Conservation (phyloP, 2,329 filamentous ascomycete species). For the Aspergillus sergii region DNA sequence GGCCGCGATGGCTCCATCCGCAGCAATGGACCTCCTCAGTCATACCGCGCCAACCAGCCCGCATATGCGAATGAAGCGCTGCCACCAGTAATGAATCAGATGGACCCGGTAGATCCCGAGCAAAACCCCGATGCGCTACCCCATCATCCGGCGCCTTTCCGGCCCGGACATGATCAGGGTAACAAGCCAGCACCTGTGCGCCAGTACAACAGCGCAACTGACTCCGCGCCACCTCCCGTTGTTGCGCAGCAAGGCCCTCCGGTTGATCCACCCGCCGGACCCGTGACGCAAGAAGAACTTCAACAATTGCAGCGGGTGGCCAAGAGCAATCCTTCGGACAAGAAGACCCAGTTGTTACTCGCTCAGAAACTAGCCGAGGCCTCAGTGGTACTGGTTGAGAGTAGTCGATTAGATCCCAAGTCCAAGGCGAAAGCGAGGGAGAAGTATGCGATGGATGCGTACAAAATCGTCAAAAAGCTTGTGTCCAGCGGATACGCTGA, state of each 20-base stretch:
- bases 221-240: conserved; percentile 37
- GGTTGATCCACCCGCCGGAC: conserved; percentile 38
- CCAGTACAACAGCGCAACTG: conserved; percentile 49
- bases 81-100: conserved; percentile 13
- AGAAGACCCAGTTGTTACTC: conserved; percentile 69
- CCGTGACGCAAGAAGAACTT: conserved; percentile 77
- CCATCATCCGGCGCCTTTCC: conserved; percentile 57
- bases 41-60: conserved; percentile 25
- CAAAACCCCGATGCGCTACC: conserved; percentile 59
- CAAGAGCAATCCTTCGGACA: conserved; percentile 72
- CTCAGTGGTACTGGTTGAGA: conserved; percentile 74
- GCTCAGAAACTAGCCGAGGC: conserved; percentile 88
- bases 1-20: conserved; percentile 16
- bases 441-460: conserved; percentile 79
- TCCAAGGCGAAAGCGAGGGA: conserved; percentile 69
- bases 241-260: conserved; percentile 25
- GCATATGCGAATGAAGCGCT: conserved; percentile 22
- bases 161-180: conserved; percentile 52
- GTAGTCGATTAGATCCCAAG: conserved; percentile 69
- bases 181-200: conserved; percentile 55
- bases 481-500: conserved; percentile 72
- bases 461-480: conserved; percentile 91
- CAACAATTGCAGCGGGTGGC: conserved; percentile 71
- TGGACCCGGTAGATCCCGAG: conserved; percentile 24
- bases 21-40: conserved; percentile 24